These are phyloP conservation scores for Globisporangium megalacanthum DNA, from an alignment of 352 stramenopile species.

Conservation along the genomic window DNA sequence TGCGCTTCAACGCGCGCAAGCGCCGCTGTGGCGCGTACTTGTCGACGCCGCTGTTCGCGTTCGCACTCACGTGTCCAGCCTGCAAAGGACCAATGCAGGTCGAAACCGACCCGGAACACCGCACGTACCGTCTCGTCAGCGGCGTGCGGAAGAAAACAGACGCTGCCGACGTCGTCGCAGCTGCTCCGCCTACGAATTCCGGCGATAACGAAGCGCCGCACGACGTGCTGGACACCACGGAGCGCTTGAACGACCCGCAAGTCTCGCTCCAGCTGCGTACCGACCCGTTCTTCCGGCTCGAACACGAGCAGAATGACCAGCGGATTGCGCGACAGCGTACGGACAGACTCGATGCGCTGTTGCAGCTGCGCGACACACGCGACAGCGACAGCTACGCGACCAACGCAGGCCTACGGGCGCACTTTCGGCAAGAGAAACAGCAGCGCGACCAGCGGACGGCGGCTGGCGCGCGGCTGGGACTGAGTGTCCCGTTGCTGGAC, in stretches of 20 bases:
- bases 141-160: slow-evolving; percentile 89
- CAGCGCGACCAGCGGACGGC: slow-evolving; percentile 30
- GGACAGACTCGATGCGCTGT: slow-evolving; percentile 43
- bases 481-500: slow-evolving; percentile 59
- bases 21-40: slow-evolving; percentile 88
- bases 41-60: slow-evolving; percentile 92
- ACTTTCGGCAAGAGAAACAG: slow-evolving; percentile 61
- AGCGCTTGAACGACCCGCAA: slow-evolving; percentile 53
- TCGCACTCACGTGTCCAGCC: slow-evolving; percentile 89
- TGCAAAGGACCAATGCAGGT: slow-evolving; percentile 90
- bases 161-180: slow-evolving; percentile 18
- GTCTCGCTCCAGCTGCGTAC: slow-evolving; percentile 30
- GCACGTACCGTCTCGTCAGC: slow-evolving; percentile 81
- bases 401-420: slow-evolving; percentile 47
- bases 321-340: slow-evolving; percentile 35
- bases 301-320: slow-evolving; percentile 77
- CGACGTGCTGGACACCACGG: slow-evolving; percentile 27
- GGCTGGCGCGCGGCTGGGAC: slow-evolving; percentile 33
- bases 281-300: slow-evolving; percentile 72
- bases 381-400: slow-evolving; percentile 67
- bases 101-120: slow-evolving; percentile 93
- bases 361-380: slow-evolving; percentile 50
- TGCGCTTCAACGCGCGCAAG: slow-evolving; percentile 97
- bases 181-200: too few species aligned
- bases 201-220: neutral